Base-by-base conservation (phyloP, 1,284 basidiomycete genomes). In the Pyrrhoderma lamaoense region DNA sequence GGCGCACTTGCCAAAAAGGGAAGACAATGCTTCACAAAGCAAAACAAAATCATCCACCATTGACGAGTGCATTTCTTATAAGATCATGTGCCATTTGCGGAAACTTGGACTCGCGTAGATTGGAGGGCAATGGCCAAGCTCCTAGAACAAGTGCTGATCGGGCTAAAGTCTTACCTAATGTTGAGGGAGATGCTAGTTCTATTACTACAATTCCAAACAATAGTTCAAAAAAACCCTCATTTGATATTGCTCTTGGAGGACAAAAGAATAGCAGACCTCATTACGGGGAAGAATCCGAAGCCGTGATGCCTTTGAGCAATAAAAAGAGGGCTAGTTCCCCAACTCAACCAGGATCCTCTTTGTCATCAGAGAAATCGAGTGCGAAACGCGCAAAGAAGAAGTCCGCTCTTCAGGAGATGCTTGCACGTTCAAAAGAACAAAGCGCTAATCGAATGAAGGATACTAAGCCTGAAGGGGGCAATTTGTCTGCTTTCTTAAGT, bases 401-500 rank as follows among this genome's bases (percentile, higher is more conserved):
- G 55, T 58, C 68, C 0, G 73, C 72, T 7, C 61, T 88, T 42
- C 82, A 79, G 61, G 73, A 76, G 38, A 73, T 88, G 68, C 67
- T 88, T 36, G 72, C 73, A 34, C 75, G 74, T 35, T 82, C 81
- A 58, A 75, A 76, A 54, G 70, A 73, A 58, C 70, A 74, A 56
- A 71, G 73, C 54, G 65, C 68, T 58, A 63, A 64, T 64, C 60
- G 61, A 62, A 53, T 54, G n/a, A 56, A 56, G 35, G 56, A 55
- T 25, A 59, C 58, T 42, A 60, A 62, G 50, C 59, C 62, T 48
- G 56, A 57, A 48, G 48, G 61, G n/a, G 63, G 64, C 25, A 71
- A 71, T 37, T 65, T 87, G 19, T 74, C 78, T 7, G 73, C 76
- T 43, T 85, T 87, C 64, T 63, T 85, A 54, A 70, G 67, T 57